phyloP scores from a whole-genome alignment of 345 rosid genomes.

The Acer yangbiense region DNA sequence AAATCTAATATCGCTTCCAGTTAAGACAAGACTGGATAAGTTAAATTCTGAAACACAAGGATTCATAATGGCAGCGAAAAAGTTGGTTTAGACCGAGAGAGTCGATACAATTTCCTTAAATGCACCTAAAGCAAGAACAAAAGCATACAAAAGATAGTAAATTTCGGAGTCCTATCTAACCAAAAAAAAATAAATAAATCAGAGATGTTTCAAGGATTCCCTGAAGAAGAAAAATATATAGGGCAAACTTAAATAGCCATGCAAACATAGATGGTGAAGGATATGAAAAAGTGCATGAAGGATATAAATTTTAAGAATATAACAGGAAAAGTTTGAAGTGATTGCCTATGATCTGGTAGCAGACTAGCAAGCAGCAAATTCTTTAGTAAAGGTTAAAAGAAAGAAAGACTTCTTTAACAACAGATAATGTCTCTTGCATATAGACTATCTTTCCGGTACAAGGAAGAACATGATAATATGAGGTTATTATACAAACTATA shows the following conservation, averaged over 20 bases:
- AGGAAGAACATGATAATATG: background rate
- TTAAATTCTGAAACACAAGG: background rate
- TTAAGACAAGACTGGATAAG: background rate
- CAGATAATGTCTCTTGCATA: background rate
- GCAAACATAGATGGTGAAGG: background rate
- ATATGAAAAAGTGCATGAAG: background rate
- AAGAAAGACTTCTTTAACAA: background rate
- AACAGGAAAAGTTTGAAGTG: background rate
- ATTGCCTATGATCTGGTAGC: background rate
- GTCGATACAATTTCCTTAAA: background rate
- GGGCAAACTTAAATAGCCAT: background rate
- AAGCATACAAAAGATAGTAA: background rate
- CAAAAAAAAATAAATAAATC: too few relatives aligned
- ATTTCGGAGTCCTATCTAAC: background rate
- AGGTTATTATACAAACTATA: background rate
- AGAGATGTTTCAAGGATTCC: background rate
- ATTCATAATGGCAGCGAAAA: background rate
- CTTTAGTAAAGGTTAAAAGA: background rate
- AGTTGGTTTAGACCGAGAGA: background rate
- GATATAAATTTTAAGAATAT: background rate
- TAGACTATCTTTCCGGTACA: background rate
- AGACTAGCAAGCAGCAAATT: background rate
- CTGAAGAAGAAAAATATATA: background rate
- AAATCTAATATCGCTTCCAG: background rate
- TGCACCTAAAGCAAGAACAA: background rate